Evolutionary conservation across 108 stramenopile genomes (phyloP).

Genomic region (Nitzschia inconspicua): DNA sequence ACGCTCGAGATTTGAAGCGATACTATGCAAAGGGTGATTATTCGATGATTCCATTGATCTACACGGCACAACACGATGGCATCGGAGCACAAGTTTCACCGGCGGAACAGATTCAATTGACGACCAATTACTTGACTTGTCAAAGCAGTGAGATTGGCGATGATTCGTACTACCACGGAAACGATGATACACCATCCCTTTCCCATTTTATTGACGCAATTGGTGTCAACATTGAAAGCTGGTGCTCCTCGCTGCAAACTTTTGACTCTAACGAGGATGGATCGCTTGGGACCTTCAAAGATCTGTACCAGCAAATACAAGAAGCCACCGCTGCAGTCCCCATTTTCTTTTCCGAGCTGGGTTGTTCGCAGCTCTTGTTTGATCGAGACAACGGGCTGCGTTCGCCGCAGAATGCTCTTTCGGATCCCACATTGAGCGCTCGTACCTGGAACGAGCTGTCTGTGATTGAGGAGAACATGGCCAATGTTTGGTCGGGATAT

Average conservation of each 20-base stretch:
- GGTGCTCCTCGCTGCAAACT: conserved; percentile 54
- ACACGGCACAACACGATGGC: conserved; percentile 52
- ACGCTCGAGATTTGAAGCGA: conserved; percentile 48
- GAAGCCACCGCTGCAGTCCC: conserved; percentile 22
- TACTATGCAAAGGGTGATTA: conserved; percentile 12
- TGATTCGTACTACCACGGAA: background rate
- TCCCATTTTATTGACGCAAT: conserved; percentile 30
- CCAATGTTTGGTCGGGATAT: conserved; percentile 50
- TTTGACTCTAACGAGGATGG: conserved; percentile 49
- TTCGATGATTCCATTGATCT: conserved; percentile 43
- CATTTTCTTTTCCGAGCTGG: conserved; percentile 63
- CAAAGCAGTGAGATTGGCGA: background rate
- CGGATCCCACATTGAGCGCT: background rate
- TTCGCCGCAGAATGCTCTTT: too few species aligned
- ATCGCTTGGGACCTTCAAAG: conserved; percentile 37
- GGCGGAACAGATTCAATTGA: conserved; percentile 34
- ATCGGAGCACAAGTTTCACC: conserved; percentile 26
- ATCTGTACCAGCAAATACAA: conserved; percentile 1
- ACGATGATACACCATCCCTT: background rate
- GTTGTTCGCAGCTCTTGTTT: conserved; percentile 52
- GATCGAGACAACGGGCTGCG: conserved; percentile 43
- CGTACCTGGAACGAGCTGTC: conserved; percentile 53
- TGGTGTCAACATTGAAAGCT: conserved; percentile 63
- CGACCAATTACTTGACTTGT: conserved; percentile 52
- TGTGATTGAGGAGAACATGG: conserved; percentile 41